Evolutionary conservation across 2,329 filamentous ascomycete genomes (phyloP), one percentile per base, ranked within the genome.

Genomic region (Drechslerella dactyloides): DNA sequence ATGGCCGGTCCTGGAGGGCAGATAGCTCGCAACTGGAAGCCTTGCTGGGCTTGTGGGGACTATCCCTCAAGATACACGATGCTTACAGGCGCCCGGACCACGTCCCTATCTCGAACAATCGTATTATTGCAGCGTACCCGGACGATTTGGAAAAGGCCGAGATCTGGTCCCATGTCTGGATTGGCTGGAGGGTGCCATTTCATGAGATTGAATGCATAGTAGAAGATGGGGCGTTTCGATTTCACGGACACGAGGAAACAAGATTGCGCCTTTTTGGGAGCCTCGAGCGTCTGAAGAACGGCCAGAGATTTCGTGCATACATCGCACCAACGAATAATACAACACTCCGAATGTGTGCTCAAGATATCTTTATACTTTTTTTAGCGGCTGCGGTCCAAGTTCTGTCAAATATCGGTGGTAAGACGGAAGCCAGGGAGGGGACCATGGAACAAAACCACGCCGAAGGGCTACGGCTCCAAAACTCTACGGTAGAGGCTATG

Each of bases 281-380:
- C 3, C 13, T 42, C 15, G 11, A 17, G 13, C 37, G 5, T 13
- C 13, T 15, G n/a, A 42, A n/a, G n/a, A n/a, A 4, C 11, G 13
- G 15, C n/a, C 5, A 3, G 2, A 4, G 5, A 15, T 42, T 42
- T 5, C 5, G 13, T 13, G 37, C 37, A 4, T 42, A 15, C n/a
- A 4, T 42, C 11, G n/a, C 15, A 15, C 11, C 37, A 42, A 5
- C n/a, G 3, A 42, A 13, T n/a, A 42, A 4, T 40, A 63, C 11
- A 63, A 69, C 30, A 46, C 65, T 70, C 11, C 24, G 53, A 35
- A 70, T 64, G 59, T 70, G 66, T 21, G 66, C 66, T 7, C 66
- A 70, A 21, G 66, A 64, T 27, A 51, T 70, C 11, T 70, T 70
- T n/a, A 70, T 64, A 59, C 64, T 60, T 24, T 70, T 70, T 40